phyloP scores from a whole-genome alignment of 2,329 filamentous ascomycete species.

The Xylariaceae sp. region DNA sequence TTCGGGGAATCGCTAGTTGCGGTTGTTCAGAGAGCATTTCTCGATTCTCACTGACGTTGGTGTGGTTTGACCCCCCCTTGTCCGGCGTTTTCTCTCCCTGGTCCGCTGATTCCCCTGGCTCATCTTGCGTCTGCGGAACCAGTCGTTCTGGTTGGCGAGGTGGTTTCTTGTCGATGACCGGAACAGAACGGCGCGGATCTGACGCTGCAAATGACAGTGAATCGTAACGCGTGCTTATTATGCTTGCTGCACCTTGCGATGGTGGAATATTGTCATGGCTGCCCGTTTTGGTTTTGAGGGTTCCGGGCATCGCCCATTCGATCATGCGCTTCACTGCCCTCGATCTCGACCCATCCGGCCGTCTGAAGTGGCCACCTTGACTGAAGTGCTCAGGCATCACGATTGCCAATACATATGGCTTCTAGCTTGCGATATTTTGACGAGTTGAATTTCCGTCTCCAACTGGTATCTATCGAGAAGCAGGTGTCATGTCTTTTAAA shows the following conservation, averaged over 20 bases:
- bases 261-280: background rate
- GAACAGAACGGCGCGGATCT: background rate
- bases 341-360: background rate
- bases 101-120: background rate
- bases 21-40: background rate
- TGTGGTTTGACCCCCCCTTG: background rate
- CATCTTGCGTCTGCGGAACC: background rate
- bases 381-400: background rate
- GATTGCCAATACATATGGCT: background rate
- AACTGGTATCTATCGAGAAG: background rate
- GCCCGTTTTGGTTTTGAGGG: background rate
- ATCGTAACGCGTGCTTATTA: background rate
- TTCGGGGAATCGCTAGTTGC: background rate
- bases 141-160: background rate
- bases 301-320: background rate
- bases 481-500: background rate
- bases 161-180: background rate
- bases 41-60: background rate
- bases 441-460: background rate
- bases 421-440: background rate
- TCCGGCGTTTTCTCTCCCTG: background rate
- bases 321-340: background rate
- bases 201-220: background rate
- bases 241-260: background rate
- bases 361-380: background rate